Evolutionary conservation across 805 yeast genomes (phyloP).

Genomic region (Nakazawaea wyomingensis): DNA sequence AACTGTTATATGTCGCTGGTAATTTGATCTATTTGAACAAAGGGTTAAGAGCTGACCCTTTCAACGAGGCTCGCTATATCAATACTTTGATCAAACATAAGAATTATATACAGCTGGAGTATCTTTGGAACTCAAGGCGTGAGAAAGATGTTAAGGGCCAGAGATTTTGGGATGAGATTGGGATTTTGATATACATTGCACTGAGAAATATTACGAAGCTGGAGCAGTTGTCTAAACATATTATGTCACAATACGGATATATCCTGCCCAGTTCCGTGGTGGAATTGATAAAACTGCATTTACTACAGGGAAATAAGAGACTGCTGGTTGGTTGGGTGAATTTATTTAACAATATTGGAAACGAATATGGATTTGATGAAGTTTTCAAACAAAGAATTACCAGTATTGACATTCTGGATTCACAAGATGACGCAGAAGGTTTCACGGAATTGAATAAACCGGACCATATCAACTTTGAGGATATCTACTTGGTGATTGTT

Average conservation of each 20-base stretch:
- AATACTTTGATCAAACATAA: conserved; percentile 34
- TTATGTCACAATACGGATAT: conserved; percentile 26
- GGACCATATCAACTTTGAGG: conserved; percentile 4
- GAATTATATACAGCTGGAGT: conserved; percentile 29
- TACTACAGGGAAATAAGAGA: background rate
- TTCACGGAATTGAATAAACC: conserved; percentile 4
- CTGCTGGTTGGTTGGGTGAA: conserved; percentile 1
- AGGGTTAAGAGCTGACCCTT: conserved; percentile 42
- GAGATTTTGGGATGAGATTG: conserved; percentile 50
- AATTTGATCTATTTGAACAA: conserved; percentile 35
- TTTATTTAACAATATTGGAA: conserved; percentile 1
- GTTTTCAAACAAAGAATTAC: background rate
- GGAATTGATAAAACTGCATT: conserved; percentile 23
- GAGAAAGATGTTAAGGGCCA: conserved; percentile 30
- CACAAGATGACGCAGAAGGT: background rate
- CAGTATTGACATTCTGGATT: conserved; percentile 1
- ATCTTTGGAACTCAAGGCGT: conserved; percentile 30
- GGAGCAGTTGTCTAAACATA: conserved; percentile 25
- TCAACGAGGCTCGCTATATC: conserved; percentile 46
- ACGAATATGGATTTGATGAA: conserved; percentile 8
- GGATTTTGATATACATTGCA: conserved; percentile 35
- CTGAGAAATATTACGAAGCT: conserved; percentile 30
- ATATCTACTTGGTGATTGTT: conserved; percentile 4
- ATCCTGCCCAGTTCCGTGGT: conserved; percentile 32
- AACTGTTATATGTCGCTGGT: conserved; percentile 34